Percentiles rank a stretch among this genome's conserved stretches.
These are phyloP conservation scores for Lachancea thermotolerans DNA, from an alignment of 805 yeast genomes.

Conservation along the genomic window DNA sequence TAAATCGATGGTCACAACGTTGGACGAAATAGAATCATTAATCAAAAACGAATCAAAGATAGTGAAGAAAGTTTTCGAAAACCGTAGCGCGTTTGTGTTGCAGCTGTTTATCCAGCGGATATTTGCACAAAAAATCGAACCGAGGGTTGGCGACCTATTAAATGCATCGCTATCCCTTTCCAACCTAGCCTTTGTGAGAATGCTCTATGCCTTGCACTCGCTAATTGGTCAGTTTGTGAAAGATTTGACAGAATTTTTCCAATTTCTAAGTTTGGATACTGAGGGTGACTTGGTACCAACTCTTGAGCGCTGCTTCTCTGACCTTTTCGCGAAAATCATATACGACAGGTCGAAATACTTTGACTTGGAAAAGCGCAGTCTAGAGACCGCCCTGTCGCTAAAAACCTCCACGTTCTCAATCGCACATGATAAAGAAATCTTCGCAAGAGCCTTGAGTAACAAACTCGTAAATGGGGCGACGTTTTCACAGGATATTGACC, in stretches of 20 bases:
- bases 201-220: conserved; percentile 59
- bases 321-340: conserved; percentile 63
- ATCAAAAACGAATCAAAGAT: conserved; percentile 67
- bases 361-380: conserved; percentile 58
- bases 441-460: conserved; percentile 21
- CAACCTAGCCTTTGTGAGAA: conserved; percentile 66
- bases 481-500: conserved; percentile 16
- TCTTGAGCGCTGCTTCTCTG: conserved; percentile 67
- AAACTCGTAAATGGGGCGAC: conserved; percentile 25
- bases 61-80: conserved; percentile 65
- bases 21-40: conserved; percentile 51
- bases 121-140: conserved; percentile 63
- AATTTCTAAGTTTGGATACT: conserved; percentile 39
- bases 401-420: conserved; percentile 30
- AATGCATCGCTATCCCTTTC: conserved; percentile 57
- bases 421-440: conserved; percentile 28
- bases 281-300: conserved; percentile 39
- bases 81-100: conserved; percentile 57
- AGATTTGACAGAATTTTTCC: conserved; percentile 56
- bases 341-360: conserved; percentile 60
- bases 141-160: conserved; percentile 50
- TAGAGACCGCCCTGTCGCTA: conserved; percentile 38
- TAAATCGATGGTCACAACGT: conserved; percentile 42
- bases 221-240: conserved; percentile 54
- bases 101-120: conserved; percentile 66